A percentile compares a stretch with the other conserved stretches of the same genome.
Conservation (phyloP, 2,329 filamentous ascomycete species). For the Alternaria postmessia region DNA sequence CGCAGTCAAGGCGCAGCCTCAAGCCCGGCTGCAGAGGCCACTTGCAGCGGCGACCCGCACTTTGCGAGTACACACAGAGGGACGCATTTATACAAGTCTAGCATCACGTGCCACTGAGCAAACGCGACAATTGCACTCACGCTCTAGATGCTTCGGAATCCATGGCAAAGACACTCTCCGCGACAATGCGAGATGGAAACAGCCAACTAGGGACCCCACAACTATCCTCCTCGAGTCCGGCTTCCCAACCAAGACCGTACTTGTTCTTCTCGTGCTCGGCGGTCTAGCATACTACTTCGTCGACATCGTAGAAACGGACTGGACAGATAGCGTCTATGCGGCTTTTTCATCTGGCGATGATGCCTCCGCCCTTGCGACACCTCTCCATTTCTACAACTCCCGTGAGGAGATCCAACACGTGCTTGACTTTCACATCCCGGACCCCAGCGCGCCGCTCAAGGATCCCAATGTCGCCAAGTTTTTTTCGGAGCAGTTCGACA, state of each 20-base stretch:
- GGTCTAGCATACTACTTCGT: slow-evolving; percentile 35
- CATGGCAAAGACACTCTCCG: not conserved
- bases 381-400: slow-evolving; percentile 38
- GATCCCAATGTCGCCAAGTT: slow-evolving; percentile 30
- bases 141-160: not conserved
- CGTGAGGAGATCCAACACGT: slow-evolving; percentile 40
- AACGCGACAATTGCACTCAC: slow-evolving; percentile 2
- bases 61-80: slow-evolving; percentile 20
- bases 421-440: slow-evolving; percentile 35
- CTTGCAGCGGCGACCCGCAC: slow-evolving; percentile 14
- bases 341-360: slow-evolving; percentile 24
- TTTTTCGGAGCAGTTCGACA: slow-evolving; percentile 36
- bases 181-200: not conserved
- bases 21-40: slow-evolving; percentile 7
- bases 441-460: slow-evolving; percentile 27
- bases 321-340: slow-evolving; percentile 31
- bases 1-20: slow-evolving; percentile 5
- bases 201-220: not conserved
- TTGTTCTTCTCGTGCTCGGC: slow-evolving; percentile 33
- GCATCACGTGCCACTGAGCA: slow-evolving; percentile 28
- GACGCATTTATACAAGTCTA: slow-evolving; percentile 19
- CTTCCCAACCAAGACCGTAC: slow-evolving; percentile 45
- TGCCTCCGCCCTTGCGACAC: slow-evolving; percentile 16
- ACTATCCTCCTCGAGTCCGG: slow-evolving; percentile 31
- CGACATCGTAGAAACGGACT: slow-evolving; percentile 29